Base-by-base conservation (phyloP, 495 filamentous ascomycete genomes). In the Lophiotrema nucula region DNA sequence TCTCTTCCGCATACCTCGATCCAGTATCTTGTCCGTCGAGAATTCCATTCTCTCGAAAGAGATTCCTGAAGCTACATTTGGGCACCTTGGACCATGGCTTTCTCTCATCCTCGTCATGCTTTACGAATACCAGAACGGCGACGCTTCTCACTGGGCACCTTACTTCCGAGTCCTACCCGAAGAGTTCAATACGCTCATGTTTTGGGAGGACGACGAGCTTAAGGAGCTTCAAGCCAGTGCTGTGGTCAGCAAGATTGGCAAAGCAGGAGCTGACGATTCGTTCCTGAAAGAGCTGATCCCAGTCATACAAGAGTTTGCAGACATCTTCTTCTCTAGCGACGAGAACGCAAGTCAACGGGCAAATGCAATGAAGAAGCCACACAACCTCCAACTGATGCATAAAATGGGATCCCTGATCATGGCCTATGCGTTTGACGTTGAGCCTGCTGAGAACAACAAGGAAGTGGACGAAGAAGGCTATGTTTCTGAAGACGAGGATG, bases 341-440 rank as follows among this genome's bases (percentile, higher is more conserved):
- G 31, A 31, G 19, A 21, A 39, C 8, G 50, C 48, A 2, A 76
- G 12, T 73, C 74, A 23, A 67, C 76, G 47, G 6, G 53, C 39
- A 15, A 41, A 37, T 12, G 46, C 47, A 66, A 63, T 38, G 75
- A 74, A 16, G 76, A 73, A 78, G 18, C 43, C 33, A n/a, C 70
- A 79, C 22, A 71, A 91, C 15, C 63, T 89, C 4, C 59, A 69
- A 16, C 74, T 91, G 6, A 83, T 83, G 27, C 90, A 96, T 70
- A 77, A 79, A 10, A 88, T 96, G 82, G 92, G 87, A 0, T 90
- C 86, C 13, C 79, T 86, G 15, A 93, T 96, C 39, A 96, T 97
- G 91, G 87, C 90, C 3, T 97, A 97, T 69, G 91, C 90, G 1
- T 97, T 97, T 64, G 92, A 96, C 58, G 78, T 97, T 26, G 83